Base-by-base conservation (phyloP, 345 rosid genomes). In the Turnera subulata region DNA sequence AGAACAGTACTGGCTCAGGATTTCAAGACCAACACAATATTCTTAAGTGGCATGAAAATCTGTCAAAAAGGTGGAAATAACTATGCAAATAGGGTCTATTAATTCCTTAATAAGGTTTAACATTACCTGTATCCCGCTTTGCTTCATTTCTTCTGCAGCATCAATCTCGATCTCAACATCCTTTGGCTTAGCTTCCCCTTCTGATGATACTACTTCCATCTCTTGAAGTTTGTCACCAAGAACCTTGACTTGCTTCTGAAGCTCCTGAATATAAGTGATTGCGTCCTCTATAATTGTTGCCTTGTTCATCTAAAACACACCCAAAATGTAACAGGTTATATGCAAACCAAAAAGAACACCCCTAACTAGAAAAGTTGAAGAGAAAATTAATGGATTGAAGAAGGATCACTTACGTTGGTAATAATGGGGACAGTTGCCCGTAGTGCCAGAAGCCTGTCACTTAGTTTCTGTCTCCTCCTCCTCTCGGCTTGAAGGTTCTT, bases 401-500 rank as follows among this genome's bases (percentile, higher is more conserved):
- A 17, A 51, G 50, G 23, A 7, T 46, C 49, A 55, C 1, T 64
- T 75, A 66, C 97, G 65, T 89, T 93, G 43, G 97, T 93, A 82
- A 93, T 86, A 18, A 67, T 79, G 4, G 99, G 97, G 63, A 93
- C 97, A 23, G 68, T 19, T 20, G 97, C 76, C n/a, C 99, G 88
- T 15, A 93, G 70, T 10, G 82, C 56, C 45, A 86, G 76, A 46
- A 93, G 91, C 40, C 91, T 76, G 37, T 65, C 78, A 44, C 81
- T 84, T 56, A 93, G 88, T 71, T 85, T 93, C 77, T 81, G 62
- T 67, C 97, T 74, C 69, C 99, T 73, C 40, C 73, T 74, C 63
- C 99, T 78, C 81, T 93, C 97, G 0, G 96, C 90, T 5, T 69
- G 40, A 32, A 93, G 97, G 63, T 93, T 87, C 77, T 78, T 80